phyloP scores from a whole-genome alignment of 345 rosid species.

The Sonneratia caseolaris region DNA sequence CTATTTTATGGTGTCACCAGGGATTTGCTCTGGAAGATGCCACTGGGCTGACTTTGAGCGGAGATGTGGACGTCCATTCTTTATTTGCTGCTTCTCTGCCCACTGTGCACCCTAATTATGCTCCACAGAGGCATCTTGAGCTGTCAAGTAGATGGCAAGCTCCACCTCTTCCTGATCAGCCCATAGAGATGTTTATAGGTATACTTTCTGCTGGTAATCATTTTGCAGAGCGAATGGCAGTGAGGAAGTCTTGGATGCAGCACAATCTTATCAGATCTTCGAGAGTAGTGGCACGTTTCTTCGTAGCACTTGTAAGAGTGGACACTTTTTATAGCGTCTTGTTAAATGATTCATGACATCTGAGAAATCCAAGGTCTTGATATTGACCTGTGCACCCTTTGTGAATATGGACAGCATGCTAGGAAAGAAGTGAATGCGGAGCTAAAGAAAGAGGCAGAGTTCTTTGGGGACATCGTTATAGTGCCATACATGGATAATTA shows the following conservation, averaged over 20 bases:
- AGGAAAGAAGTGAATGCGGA: slow-evolving; percentile 87
- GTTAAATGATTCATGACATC: background rate
- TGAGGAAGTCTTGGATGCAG: slow-evolving; percentile 95
- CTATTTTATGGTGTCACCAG: slow-evolving; percentile 25
- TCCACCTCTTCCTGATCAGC: slow-evolving; percentile 44
- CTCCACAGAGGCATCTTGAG: slow-evolving; percentile 78
- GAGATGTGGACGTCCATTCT: slow-evolving; percentile 74
- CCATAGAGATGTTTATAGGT: slow-evolving; percentile 74
- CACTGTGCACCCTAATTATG: slow-evolving; percentile 68
- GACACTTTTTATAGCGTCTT: background rate
- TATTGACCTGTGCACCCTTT: background rate
- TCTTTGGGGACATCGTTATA: slow-evolving; percentile 74
- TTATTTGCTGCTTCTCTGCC: slow-evolving; percentile 85
- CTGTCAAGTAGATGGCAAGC: slow-evolving; percentile 74
- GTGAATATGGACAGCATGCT: slow-evolving; percentile 39
- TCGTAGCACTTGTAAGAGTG: slow-evolving; percentile 69
- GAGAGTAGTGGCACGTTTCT: slow-evolving; percentile 83
- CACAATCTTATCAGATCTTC: slow-evolving; percentile 71
- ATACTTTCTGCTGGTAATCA: slow-evolving; percentile 93
- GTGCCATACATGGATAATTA: slow-evolving; percentile 95
- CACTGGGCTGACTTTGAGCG: slow-evolving; percentile 66
- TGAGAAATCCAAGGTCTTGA: background rate
- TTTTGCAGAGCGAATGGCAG: slow-evolving; percentile 93
- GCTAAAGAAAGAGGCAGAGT: slow-evolving; percentile 91
- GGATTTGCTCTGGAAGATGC: slow-evolving; percentile 96